Evolutionary conservation across 352 stramenopile genomes (phyloP).

Genomic region (Phytophthora pseudosyringae): DNA sequence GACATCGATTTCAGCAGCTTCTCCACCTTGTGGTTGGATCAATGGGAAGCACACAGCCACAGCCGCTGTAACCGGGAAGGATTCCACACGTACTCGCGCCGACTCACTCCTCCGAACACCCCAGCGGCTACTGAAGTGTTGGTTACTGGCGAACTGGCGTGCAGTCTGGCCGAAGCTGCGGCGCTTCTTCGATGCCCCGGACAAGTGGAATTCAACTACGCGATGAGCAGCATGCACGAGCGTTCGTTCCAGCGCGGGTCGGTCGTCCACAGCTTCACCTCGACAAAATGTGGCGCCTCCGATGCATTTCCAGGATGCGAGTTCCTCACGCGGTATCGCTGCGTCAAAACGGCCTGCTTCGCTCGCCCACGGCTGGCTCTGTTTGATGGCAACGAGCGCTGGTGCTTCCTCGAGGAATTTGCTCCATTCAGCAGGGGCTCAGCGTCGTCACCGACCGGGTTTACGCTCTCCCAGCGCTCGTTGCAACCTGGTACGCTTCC

Average conservation of each 20-base stretch:
- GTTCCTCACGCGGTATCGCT: conserved; percentile 16
- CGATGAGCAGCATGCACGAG: conserved; percentile 41
- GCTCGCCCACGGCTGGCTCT: conserved; percentile 26
- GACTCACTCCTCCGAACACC: conserved; percentile 4
- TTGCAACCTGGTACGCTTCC: conserved; percentile 32
- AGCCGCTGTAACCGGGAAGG: conserved; percentile 11
- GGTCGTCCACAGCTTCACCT: conserved; percentile 36
- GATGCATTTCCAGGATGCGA: not conserved
- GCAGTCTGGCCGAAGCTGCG: conserved; percentile 25
- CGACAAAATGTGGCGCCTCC: not conserved
- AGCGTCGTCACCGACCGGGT: conserved; percentile 10
- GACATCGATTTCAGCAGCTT: conserved; percentile 24
- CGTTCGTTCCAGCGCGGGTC: conserved; percentile 36
- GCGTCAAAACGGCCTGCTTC: conserved; percentile 50
- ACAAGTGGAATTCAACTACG: conserved; percentile 18
- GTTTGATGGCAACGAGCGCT: conserved; percentile 38
- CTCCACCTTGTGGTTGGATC: conserved; percentile 19
- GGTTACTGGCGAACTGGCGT: conserved; percentile 31
- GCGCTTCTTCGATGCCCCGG: conserved; percentile 32
- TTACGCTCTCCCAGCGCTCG: conserved; percentile 36
- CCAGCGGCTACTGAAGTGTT: conserved; percentile 14
- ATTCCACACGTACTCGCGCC: conserved; percentile 23
- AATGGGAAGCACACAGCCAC: conserved; percentile 14
- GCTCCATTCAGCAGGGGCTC: not conserved
- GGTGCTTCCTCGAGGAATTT: conserved; percentile 39